Conservation (phyloP, 2,329 filamentous ascomycete genomes). For the Cercospora janseana region DNA sequence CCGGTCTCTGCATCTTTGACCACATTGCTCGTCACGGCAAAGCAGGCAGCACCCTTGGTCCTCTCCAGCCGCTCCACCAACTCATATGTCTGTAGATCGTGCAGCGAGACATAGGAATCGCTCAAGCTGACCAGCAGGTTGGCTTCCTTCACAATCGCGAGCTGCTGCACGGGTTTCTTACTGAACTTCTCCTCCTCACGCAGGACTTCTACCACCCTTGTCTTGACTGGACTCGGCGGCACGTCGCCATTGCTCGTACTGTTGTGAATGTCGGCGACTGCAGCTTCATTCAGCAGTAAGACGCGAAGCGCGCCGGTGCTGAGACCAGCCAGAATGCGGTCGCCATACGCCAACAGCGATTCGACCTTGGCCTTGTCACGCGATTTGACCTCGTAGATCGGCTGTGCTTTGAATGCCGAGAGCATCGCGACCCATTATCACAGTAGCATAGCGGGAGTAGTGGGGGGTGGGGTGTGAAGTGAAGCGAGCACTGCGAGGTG, state of each 20-base stretch:
- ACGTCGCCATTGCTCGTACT: slow-evolving; percentile 29
- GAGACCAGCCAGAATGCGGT: slow-evolving; percentile 86
- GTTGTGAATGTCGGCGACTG: slow-evolving; percentile 32
- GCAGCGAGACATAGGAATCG: slow-evolving; percentile 82
- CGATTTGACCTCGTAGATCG: slow-evolving; percentile 93
- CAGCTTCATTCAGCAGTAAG: slow-evolving; percentile 78
- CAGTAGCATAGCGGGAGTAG: slow-evolving; percentile 7
- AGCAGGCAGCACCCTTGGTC: slow-evolving; percentile 84
- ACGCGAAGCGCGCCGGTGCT: slow-evolving; percentile 86
- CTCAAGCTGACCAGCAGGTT: slow-evolving; percentile 87
- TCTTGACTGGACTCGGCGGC: slow-evolving; percentile 33
- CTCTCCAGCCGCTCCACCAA: slow-evolving; percentile 75
- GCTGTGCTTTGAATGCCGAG: slow-evolving; percentile 92
- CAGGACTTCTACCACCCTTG: slow-evolving; percentile 70
- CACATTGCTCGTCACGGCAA: slow-evolving; percentile 93
- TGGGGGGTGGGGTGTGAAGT: neutral
- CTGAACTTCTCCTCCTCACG: slow-evolving; percentile 95
- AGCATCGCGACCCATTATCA: slow-evolving; percentile 52
- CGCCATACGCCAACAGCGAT: slow-evolving; percentile 88
- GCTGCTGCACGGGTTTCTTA: slow-evolving; percentile 81
- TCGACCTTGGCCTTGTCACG: slow-evolving; percentile 98
- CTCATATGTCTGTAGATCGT: slow-evolving; percentile 83
- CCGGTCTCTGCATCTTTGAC: slow-evolving; percentile 83
- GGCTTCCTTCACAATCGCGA: slow-evolving; percentile 93
- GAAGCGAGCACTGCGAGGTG: neutral